Evolutionary conservation across 306 rosid genomes (phyloP).

Genomic region (Hippophae gyantsensis): DNA sequence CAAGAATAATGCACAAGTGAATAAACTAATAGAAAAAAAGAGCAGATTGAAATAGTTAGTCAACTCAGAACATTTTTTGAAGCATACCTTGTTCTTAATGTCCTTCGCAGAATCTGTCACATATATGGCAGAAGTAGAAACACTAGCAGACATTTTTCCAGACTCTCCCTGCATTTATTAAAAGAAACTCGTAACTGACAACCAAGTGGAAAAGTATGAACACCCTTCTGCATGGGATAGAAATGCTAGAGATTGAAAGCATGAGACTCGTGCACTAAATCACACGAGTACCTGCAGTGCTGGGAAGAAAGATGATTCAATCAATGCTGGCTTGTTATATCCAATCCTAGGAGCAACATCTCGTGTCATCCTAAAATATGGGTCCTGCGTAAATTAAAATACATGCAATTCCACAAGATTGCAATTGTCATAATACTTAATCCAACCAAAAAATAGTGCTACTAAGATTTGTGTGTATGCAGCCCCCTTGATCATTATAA

Average conservation of each 20-base stretch:
- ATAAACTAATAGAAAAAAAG: neutral
- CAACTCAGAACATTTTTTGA: conserved; percentile 2
- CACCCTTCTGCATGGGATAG: too few relatives aligned
- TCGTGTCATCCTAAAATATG: conserved; percentile 92
- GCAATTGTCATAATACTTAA: too few relatives aligned
- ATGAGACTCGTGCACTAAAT: neutral
- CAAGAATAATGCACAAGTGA: neutral
- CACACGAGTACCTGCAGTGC: conserved; percentile 69
- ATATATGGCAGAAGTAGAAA: conserved; percentile 92
- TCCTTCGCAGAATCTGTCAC: conserved; percentile 88
- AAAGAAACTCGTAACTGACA: conserved; percentile 12
- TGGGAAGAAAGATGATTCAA: conserved; percentile 81
- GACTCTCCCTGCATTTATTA: conserved; percentile 71
- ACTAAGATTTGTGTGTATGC: too few relatives aligned
- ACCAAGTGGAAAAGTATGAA: neutral
- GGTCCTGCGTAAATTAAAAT: conserved; percentile 54
- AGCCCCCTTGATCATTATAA: too few relatives aligned
- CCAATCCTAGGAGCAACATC: conserved; percentile 92
- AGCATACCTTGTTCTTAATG: conserved; percentile 66
- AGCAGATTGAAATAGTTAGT: neutral
- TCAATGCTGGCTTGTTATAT: conserved; percentile 76
- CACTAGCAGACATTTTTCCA: conserved; percentile 97
- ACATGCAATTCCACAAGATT: neutral
- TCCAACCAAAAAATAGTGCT: too few relatives aligned
- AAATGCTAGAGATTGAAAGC: neutral